Conservation (phyloP, 1,284 basidiomycete genomes). For the Trametes pubescens region DNA sequence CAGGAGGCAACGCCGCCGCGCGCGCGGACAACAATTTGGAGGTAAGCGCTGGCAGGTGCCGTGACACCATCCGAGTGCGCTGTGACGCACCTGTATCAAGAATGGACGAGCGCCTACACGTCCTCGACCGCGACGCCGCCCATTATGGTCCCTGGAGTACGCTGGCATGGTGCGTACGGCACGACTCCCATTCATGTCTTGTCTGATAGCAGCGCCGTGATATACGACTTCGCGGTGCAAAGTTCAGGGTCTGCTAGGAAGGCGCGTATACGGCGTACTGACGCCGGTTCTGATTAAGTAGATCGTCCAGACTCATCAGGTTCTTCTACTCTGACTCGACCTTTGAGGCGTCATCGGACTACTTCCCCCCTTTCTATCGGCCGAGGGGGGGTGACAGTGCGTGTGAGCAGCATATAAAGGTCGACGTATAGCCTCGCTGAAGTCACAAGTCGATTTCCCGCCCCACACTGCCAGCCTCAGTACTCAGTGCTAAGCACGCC, state of each 20-base stretch:
- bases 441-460: no score
- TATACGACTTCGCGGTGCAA: no score
- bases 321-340: background rate
- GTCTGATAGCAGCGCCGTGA: no score
- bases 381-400: background rate
- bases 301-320: background rate
- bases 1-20: background rate
- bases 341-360: background rate
- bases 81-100: background rate
- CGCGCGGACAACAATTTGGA: background rate
- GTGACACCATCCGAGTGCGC: slow-evolving; percentile 9
- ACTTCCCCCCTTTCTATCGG: background rate
- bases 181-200: no score
- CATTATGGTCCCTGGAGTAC: no score
- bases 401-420: background rate
- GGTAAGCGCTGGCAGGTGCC: slow-evolving; percentile 2
- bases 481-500: no score
- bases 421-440: background rate
- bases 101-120: background rate
- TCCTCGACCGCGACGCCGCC: no score
- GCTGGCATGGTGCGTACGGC: no score
- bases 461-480: no score
- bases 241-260: no score
- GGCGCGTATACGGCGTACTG: background rate
- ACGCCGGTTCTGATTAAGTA: background rate